Evolutionary conservation across 2,329 filamentous ascomycete species (phyloP).

Genomic region (Trichocomaceae sp.): DNA sequence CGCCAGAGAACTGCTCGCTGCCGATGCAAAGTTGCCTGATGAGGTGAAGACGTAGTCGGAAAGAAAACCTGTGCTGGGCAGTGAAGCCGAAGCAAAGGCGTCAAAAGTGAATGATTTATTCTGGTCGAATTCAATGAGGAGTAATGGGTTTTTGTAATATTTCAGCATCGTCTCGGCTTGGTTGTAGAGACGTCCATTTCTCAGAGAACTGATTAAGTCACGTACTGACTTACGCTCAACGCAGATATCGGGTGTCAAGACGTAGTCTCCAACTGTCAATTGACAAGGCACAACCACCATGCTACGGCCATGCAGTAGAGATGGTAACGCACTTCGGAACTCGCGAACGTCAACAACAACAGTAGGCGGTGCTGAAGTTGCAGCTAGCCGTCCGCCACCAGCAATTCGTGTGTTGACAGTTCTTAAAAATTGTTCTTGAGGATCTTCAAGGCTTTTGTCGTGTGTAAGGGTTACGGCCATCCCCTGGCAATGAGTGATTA

Average conservation of each 20-base stretch:
- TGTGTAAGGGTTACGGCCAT: slow-evolving; percentile 85
- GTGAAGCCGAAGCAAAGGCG: slow-evolving; percentile 46
- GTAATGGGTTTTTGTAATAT: slow-evolving; percentile 82
- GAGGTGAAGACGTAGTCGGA: slow-evolving; percentile 49
- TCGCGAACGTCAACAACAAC: slow-evolving; percentile 95
- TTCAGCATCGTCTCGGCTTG: slow-evolving; percentile 92
- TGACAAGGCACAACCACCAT: slow-evolving; percentile 91
- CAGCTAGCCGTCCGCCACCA: slow-evolving; percentile 75
- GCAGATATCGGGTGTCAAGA: slow-evolving; percentile 83
- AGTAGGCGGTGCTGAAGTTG: slow-evolving; percentile 78
- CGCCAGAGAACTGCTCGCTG: slow-evolving; percentile 54
- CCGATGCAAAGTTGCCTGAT: slow-evolving; percentile 41
- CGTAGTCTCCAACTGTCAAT: slow-evolving; percentile 93
- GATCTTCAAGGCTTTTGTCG: slow-evolving; percentile 66
- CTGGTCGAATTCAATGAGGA: slow-evolving; percentile 96
- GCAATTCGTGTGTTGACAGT: slow-evolving; percentile 96
- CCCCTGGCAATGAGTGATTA: slow-evolving; percentile 36
- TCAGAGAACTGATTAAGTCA: slow-evolving; percentile 86
- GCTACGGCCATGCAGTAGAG: slow-evolving; percentile 78
- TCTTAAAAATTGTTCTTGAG: slow-evolving; percentile 84
- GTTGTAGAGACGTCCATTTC: slow-evolving; percentile 82
- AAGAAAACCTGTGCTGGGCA: slow-evolving; percentile 33
- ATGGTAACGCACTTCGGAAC: slow-evolving; percentile 87
- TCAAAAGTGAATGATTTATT: slow-evolving; percentile 96
- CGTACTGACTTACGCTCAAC: slow-evolving; percentile 90